A percentile compares a stretch with the other conserved stretches of the same genome.
Evolutionary conservation across 2,329 filamentous ascomycete genomes (phyloP).

Genomic region (Penicillium sp.): DNA sequence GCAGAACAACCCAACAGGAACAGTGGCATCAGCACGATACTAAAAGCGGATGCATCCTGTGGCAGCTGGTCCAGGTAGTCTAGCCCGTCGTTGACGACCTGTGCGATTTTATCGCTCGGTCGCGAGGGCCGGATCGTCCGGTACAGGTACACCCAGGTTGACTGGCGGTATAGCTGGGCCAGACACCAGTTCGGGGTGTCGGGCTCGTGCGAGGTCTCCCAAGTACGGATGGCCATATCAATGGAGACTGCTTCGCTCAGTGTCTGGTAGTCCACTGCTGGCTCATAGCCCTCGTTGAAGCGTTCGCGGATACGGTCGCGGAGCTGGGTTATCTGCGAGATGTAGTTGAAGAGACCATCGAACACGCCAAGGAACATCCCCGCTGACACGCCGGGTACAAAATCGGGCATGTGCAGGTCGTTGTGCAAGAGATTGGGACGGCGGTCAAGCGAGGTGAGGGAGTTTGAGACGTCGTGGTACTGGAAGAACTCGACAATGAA

Average conservation of each 20-base stretch:
- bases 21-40: constrained; percentile 59
- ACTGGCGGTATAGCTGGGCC: constrained; percentile 61
- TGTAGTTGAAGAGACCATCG: constrained; percentile 75
- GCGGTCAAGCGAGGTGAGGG: constrained; percentile 56
- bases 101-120: constrained; percentile 55
- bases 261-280: constrained; percentile 69
- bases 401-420: constrained; percentile 54
- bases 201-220: constrained; percentile 61
- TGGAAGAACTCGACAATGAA: constrained; percentile 76
- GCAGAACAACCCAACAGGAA: constrained; percentile 62
- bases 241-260: constrained; percentile 73
- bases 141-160: constrained; percentile 63
- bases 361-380: constrained; percentile 72
- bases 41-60: constrained; percentile 55
- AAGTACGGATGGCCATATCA: constrained; percentile 69
- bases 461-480: constrained; percentile 67
- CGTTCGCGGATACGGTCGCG: constrained; percentile 71
- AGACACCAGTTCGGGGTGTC: constrained; percentile 55
- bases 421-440: constrained; percentile 53
- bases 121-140: constrained; percentile 58
- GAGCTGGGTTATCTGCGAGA: constrained; percentile 75
- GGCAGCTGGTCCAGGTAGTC: constrained; percentile 55
- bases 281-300: constrained; percentile 61
- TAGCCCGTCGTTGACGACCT: constrained; percentile 59
- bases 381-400: constrained; percentile 55